phyloP scores from a whole-genome alignment of 495 filamentous ascomycete genomes.

The Neurospora sp. region DNA sequence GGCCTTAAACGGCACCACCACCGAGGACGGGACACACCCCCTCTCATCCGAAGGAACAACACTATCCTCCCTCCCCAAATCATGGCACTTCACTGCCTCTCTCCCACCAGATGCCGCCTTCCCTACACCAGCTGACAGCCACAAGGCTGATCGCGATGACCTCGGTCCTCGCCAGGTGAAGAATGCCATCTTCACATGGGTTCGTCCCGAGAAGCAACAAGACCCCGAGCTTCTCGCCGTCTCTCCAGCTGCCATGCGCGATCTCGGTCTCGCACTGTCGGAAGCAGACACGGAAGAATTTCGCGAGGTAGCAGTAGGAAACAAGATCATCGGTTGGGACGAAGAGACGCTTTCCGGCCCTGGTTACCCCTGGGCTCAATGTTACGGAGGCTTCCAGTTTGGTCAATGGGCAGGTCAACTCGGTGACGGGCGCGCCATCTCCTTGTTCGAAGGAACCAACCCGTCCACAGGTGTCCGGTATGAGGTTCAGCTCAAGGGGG shows the following conservation, averaged over 20 bases:
- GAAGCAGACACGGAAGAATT: slow-evolving; percentile 69
- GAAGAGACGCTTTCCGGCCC: slow-evolving; percentile 48
- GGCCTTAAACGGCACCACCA: slow-evolving; percentile 11
- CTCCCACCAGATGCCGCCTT: slow-evolving; percentile 71
- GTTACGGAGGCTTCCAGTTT: slow-evolving; percentile 85
- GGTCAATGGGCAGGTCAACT: slow-evolving; percentile 93
- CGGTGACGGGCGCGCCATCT: slow-evolving; percentile 89
- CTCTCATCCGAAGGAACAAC: slow-evolving; percentile 22
- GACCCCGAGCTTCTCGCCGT: slow-evolving; percentile 71
- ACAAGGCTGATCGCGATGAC: slow-evolving; percentile 62
- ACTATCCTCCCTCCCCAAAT: slow-evolving; percentile 69
- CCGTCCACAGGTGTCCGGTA: slow-evolving; percentile 60
- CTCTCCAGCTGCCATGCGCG: slow-evolving; percentile 63
- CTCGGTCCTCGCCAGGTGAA: slow-evolving; percentile 79
- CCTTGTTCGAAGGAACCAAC: slow-evolving; percentile 83
- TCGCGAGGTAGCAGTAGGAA: slow-evolving; percentile 64
- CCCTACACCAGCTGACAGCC: slow-evolving; percentile 68
- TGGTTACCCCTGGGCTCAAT: slow-evolving; percentile 95
- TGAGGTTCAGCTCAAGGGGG: slow-evolving; percentile 90
- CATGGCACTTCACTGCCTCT: slow-evolving; percentile 70
- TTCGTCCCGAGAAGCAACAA: slow-evolving; percentile 62
- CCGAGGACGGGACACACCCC: slow-evolving; percentile 7
- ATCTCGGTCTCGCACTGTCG: slow-evolving; percentile 59
- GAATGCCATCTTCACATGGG: slow-evolving; percentile 79
- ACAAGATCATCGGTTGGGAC: slow-evolving; percentile 58